Base-by-base conservation (phyloP, 148 eudicot genomes). In the Persicaria tinctoria region DNA sequence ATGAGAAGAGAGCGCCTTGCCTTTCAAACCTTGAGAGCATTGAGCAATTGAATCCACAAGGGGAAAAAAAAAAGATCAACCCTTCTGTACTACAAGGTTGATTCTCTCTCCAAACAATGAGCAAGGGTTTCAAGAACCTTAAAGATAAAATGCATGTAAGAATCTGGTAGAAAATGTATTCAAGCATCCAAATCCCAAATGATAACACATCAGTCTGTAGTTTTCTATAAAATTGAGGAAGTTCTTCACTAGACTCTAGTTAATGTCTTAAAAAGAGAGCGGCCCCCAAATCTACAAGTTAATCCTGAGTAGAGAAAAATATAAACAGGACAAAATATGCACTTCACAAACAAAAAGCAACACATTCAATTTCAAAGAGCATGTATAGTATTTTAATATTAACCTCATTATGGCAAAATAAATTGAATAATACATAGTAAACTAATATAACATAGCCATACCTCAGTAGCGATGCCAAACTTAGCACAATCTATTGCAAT, bases 11-110 rank as follows among this genome's bases (percentile, higher is more conserved):
- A 71, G 62, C 55, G 73, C 23, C 63, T 47, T 86, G 91, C 99
- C 99, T 89, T 86, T 87, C 77, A 90, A 74, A 63, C 88, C 87
- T 74, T 89, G 85, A 76, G 91, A 89, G 76, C 89, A 79, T 82
- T 92, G 99, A 12, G 95, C 85, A 80, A 96, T 88, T 5, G 99
- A 96, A 81, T 96, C 97, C 81, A 96, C 93, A 12, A 96, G 99
- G 78, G n/a, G n/a, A 96, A 96, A 83, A 96, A n/a, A n/a, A n/a
- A 92, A 84, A 96, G 79, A 84, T 96, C 99, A 73, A 96, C 92
- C 69, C 91, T 86, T 79, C 80, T 88, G 74, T 81, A 83, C n/a
- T n/a, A n/a, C 73, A 90, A 76, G 80, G 87, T 92, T 50, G 88
- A 78, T 81, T 92, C 99, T 73, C 75, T 86, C 78, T 96, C 97